These are phyloP conservation scores for Penicillium sp. DNA, from an alignment of 2,329 filamentous ascomycete species.

Conservation along the genomic window DNA sequence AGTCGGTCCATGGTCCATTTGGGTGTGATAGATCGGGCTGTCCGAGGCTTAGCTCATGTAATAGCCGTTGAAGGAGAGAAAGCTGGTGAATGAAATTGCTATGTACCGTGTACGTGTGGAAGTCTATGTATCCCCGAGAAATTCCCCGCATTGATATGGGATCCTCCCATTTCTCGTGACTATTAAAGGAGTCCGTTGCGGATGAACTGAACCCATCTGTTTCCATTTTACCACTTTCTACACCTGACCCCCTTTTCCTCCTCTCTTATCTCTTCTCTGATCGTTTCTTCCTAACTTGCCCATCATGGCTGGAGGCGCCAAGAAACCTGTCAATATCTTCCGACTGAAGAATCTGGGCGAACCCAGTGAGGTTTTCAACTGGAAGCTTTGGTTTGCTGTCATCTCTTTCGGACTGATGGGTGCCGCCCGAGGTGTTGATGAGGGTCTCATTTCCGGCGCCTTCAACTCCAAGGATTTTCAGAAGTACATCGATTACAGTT, in stretches of 20 bases:
- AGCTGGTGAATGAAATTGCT: background rate
- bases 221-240: background rate
- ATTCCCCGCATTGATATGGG: background rate
- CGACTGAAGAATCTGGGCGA: constrained; percentile 63
- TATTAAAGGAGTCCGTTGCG: background rate
- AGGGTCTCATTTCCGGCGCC: constrained; percentile 73
- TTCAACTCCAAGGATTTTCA: constrained; percentile 68
- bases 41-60: background rate
- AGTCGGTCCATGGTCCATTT: constrained; percentile 2
- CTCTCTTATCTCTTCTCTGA: background rate
- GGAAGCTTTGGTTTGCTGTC: constrained; percentile 75
- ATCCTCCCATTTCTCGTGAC: background rate
- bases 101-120: background rate
- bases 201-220: background rate
- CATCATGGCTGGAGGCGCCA: constrained; percentile 46
- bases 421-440: constrained; percentile 75
- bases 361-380: constrained; percentile 72
- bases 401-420: constrained; percentile 73
- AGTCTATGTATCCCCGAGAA: background rate
- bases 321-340: constrained; percentile 55
- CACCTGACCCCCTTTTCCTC: background rate
- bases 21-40: background rate
- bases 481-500: constrained; percentile 56
- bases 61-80: background rate
- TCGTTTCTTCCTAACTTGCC: background rate